Conservation (phyloP, 176 grass and related monocot species). For the Carex myosuroides region DNA sequence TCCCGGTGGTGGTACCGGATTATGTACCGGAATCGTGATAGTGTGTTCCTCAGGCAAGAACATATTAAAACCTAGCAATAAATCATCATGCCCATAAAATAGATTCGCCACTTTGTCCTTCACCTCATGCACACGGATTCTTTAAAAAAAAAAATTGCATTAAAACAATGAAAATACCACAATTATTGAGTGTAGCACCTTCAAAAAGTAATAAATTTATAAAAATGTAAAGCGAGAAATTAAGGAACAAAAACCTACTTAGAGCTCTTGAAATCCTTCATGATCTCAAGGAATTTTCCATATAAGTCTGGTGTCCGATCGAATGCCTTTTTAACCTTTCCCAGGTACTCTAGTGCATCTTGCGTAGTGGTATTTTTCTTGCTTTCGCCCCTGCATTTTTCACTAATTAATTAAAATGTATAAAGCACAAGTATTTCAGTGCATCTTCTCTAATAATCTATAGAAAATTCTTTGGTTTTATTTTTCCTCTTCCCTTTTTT, state of each 20-base stretch:
- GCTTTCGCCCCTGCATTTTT: background rate
- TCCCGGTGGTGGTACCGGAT: background rate
- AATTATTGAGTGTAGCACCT: background rate
- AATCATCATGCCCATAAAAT: conserved; percentile 32
- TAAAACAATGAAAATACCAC: background rate
- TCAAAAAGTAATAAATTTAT: background rate
- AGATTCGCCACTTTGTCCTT: conserved; percentile 25
- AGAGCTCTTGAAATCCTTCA: conserved; percentile 24
- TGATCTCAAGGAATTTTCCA: conserved; percentile 22
- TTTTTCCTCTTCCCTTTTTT: background rate
- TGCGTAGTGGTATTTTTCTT: conserved; percentile 5
- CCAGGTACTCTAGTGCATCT: conserved; percentile 39
- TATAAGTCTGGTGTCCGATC: conserved; percentile 26
- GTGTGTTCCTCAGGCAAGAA: conserved; percentile 38
- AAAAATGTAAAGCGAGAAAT: background rate
- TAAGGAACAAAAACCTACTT: conserved; percentile 7
- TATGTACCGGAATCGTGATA: conserved; percentile 28
- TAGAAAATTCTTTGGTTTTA: background rate
- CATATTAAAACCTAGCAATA: conserved; percentile 43
- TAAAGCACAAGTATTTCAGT: background rate
- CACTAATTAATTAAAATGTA: background rate
- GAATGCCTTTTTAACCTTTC: conserved; percentile 36
- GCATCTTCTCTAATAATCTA: background rate
- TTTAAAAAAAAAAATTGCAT: conserved; percentile 17
- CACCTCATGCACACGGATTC: conserved; percentile 37